A percentile compares a stretch with the other conserved stretches of the same genome.
Evolutionary conservation across 129 eudicot genomes (phyloP).

Genomic region (Sambucus nigra): DNA sequence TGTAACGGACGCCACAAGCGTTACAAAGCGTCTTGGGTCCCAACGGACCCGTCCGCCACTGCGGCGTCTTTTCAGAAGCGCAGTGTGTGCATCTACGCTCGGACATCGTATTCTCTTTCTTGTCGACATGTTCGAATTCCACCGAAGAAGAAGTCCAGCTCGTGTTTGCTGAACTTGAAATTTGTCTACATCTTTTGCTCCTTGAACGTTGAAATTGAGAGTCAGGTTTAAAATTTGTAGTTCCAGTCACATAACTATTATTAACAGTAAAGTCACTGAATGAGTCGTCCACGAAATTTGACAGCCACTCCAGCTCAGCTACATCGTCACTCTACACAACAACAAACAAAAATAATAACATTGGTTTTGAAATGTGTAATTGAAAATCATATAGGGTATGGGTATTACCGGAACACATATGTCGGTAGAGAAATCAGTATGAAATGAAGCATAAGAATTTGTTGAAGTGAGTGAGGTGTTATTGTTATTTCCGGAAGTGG

Average conservation of each 20-base stretch:
- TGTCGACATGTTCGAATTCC: constrained; percentile 20
- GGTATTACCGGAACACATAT: constrained; percentile 49
- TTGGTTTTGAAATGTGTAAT: too few relatives aligned
- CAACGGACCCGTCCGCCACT: constrained; percentile 73
- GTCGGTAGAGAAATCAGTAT: constrained; percentile 43
- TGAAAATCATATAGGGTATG: background rate
- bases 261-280: constrained; percentile 42
- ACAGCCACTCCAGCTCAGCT: constrained; percentile 78
- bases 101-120: too few relatives aligned
- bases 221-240: constrained; percentile 22
- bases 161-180: constrained; percentile 23
- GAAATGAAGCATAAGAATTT: constrained; percentile 2
- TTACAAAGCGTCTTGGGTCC: constrained; percentile 80
- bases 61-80: constrained; percentile 78
- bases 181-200: constrained; percentile 38
- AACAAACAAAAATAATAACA: constrained; percentile 10
- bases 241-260: constrained; percentile 18
- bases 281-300: constrained; percentile 66
- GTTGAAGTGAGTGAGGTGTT: constrained; percentile 15
- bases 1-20: constrained; percentile 70
- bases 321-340: constrained; percentile 45
- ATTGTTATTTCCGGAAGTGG: constrained; percentile 8
- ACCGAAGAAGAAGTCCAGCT: constrained; percentile 16
- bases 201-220: constrained; percentile 34
- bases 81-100: constrained; percentile 70